Base-by-base conservation (phyloP, 1,284 basidiomycete genomes). In the Spongiforma sp. region DNA sequence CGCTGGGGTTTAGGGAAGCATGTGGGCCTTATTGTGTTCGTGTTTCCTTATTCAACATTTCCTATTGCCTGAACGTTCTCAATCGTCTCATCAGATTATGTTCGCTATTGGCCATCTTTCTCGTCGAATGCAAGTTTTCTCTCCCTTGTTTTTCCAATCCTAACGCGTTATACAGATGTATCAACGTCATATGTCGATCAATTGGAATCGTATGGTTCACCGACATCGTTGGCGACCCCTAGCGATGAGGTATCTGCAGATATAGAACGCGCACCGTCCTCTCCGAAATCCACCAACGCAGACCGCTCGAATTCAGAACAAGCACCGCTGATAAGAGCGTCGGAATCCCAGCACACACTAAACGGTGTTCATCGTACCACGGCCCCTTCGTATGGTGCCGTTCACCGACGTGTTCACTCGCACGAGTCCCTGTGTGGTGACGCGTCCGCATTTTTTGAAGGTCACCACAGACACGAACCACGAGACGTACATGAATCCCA, bases 141-240 rank as follows among this genome's bases (percentile, higher is more conserved):
- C 57, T 46, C 0, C 8, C n/a, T 21, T 28, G 1, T 9, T 46
- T 39, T 46, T 56, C 39, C 24, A 21, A 10, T 12, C 4, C 39
- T 64, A n/a, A 63, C 32, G 62, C 7, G 7, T 39, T 24, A 33
- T 55, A 21, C 68, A 93, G 90, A 91, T 69, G 75, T 86, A 59
- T 93, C 91, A 21, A 91, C 89, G 0, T 84, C 88, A 4, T 91
- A 86, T 68, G 91, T 93, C 10, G 87, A 93, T 63, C 82, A 81
- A 62, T 81, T 92, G 3, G 86, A 91, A 4, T 85, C 86, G 5
- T 83, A 86, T 61, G 77, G 84, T 2, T 89, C 88, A 1, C 79
- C 81, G 2, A 80, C 85, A 1, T 71, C 85, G n/a, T 82, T 32
- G 19, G 36, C 67, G 4, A 68, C 70, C 5, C 73, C 73, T 15